phyloP scores from a whole-genome alignment of 257 asterid species.

The Cinchona pubescens region DNA sequence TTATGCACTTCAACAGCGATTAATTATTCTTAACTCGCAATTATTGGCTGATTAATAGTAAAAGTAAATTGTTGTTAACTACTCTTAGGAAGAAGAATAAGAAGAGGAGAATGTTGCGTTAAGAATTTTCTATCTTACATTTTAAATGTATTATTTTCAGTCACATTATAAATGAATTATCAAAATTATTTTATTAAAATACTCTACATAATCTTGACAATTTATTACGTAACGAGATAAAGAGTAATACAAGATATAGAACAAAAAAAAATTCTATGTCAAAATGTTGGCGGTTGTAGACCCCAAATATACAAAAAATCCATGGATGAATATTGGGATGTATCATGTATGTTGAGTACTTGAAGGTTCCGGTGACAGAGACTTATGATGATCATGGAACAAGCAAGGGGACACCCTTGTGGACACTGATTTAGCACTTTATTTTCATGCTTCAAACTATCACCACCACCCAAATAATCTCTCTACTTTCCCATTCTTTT shows the following conservation, averaged over 20 bases:
- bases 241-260: too few species aligned
- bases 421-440: constrained; percentile 24
- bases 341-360: constrained; percentile 9
- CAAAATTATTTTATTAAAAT: too few species aligned
- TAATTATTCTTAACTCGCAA: not conserved
- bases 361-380: constrained; percentile 26
- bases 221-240: too few species aligned
- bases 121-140: too few species aligned
- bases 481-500: not conserved
- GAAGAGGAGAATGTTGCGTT: not conserved
- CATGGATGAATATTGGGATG: not conserved
- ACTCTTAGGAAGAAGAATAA: not conserved
- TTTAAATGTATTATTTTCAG: too few species aligned
- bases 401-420: constrained; percentile 20
- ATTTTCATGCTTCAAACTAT: constrained; percentile 23
- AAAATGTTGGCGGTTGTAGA: not conserved
- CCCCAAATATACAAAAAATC: not conserved
- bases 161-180: too few species aligned
- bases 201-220: too few species aligned
- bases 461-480: constrained; percentile 1
- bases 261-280: too few species aligned
- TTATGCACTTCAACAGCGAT: not conserved
- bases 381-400: constrained; percentile 27
- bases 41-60: not conserved
- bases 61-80: not conserved